Conservation (phyloP, 257 asterid species). For the Solanum pennellii region DNA sequence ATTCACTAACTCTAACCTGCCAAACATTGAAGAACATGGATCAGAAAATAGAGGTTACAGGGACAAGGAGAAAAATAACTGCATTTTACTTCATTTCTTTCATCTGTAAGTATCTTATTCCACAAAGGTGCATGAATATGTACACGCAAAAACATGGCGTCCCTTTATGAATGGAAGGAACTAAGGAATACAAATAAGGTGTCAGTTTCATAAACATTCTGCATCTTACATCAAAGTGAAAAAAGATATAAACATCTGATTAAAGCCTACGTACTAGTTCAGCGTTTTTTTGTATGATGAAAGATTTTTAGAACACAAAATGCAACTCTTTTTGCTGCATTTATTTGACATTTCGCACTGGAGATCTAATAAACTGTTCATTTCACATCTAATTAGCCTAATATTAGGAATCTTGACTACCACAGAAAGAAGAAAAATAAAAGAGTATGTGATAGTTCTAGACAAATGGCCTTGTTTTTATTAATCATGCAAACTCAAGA, state of each 20-base stretch:
- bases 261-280: background rate
- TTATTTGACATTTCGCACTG: background rate
- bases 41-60: background rate
- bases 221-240: background rate
- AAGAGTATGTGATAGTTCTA: background rate
- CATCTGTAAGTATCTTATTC: background rate
- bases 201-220: background rate
- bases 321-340: background rate
- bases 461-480: background rate
- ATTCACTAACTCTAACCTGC: conserved; percentile 92
- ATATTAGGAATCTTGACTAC: background rate
- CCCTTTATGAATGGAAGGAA: background rate
- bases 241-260: background rate
- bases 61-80: background rate
- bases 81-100: background rate
- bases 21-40: background rate
- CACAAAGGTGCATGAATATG: background rate
- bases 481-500: background rate
- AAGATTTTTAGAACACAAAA: background rate
- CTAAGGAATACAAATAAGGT: background rate
- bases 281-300: background rate
- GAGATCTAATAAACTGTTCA: background rate
- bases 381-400: background rate
- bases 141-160: background rate
- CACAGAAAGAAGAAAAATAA: background rate